Evolutionary conservation across 306 rosid genomes (phyloP), one percentile per base, ranked within the genome.

Genomic region (Malus asiatica): DNA sequence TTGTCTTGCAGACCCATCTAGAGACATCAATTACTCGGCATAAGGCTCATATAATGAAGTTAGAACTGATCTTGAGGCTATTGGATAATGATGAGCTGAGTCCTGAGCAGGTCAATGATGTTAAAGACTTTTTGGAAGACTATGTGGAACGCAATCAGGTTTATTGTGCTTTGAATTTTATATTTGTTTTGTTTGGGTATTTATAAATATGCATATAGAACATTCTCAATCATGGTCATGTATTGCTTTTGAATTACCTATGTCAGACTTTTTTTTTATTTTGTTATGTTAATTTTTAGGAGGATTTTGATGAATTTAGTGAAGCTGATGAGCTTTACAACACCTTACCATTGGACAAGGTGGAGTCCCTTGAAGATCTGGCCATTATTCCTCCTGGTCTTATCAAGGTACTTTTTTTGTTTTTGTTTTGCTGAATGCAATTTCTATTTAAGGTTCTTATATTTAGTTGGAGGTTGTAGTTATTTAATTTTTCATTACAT

Each of bases 71-170:
- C 77, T 86, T 95, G 91, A 86, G 98, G 84, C 87, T 95, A 12
- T 87, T 95, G 79, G 98, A 95, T 83, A 95, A 95, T 72, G 98
- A 95, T 77, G 98, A 92, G 71, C 86, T 95, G 79, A 95, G 97
- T 86, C 92, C 95, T 33, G 98, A 95, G 87, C 87, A 95, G 80
- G 97, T 95, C 83, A 95, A 95, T 79, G 98, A 95, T 84, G 97
- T 92, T 70, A 92, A 82, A 72, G 98, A 92, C 84, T 95, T 95
- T 84, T 80, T 95, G 88, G 98, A 95, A 5, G 97, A 95, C 81
- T 95, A 92, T 85, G 97, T 92, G 35, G 98, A 95, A 76, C 96
- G 98, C 51, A 95, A 95, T 78, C 98, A 95, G 98, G 98, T 90
- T 30, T 72, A 63, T 30, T 66, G 76, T 83, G 53, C 80, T 74